These are phyloP conservation scores for Hevea brasiliensis DNA, from an alignment of 345 rosid genomes.

Conservation along the genomic window DNA sequence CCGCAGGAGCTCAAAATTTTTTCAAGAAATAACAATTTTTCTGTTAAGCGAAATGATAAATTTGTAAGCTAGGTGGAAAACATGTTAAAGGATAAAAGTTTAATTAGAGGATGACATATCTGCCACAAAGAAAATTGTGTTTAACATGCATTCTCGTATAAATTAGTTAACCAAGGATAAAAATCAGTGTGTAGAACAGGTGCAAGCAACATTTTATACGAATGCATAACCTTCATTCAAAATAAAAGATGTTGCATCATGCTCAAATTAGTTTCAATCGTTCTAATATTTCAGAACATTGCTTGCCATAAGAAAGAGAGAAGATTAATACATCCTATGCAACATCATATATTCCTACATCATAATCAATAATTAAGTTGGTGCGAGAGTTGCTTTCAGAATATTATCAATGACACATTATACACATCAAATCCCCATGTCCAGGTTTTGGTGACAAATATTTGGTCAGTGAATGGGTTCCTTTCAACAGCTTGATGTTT, in stretches of 20 bases:
- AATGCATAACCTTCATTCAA: neutral
- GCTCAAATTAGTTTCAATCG: neutral
- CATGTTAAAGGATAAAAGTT: no score
- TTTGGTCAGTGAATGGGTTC: neutral
- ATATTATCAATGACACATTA: constrained; percentile 13
- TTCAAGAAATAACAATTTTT: neutral
- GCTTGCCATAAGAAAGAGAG: neutral
- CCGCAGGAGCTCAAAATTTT: neutral
- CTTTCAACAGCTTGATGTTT: neutral
- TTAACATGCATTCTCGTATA: neutral
- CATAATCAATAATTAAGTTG: constrained; percentile 3
- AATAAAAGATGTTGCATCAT: neutral
- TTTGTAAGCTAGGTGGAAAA: neutral
- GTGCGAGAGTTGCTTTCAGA: neutral
- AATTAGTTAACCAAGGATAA: no score
- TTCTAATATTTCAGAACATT: neutral
- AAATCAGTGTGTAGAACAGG: neutral
- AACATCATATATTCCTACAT: neutral
- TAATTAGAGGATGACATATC: neutral
- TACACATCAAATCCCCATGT: constrained; percentile 18
- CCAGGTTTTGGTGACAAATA: neutral
- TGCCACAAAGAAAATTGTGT: neutral
- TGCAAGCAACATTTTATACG: neutral
- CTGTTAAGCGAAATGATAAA: neutral
- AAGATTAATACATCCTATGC: neutral